A percentile compares a stretch with the other conserved stretches of the same genome.
Evolutionary conservation across 441 rosid species (phyloP).

Genomic region (Adansonia gregorii): DNA sequence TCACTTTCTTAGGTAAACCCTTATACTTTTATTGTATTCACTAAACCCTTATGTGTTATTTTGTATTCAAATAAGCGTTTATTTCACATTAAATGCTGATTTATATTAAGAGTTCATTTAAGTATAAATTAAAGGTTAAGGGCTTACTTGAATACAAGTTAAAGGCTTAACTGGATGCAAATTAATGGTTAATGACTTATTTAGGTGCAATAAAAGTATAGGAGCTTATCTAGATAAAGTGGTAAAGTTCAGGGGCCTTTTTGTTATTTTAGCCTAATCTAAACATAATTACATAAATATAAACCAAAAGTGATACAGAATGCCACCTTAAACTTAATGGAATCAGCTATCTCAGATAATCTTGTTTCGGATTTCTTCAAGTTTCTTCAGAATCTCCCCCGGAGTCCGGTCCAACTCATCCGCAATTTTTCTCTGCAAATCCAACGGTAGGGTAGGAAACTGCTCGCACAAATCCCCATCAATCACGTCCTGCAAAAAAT

Average conservation of each 20-base stretch:
- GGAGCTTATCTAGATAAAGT: not conserved
- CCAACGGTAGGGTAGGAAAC: constrained; percentile 86
- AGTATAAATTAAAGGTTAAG: too few species aligned
- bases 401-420: constrained; percentile 96
- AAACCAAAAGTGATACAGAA: not conserved
- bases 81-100: not conserved
- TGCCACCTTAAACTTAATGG: constrained; percentile 30
- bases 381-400: constrained; percentile 95
- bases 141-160: not conserved
- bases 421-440: constrained; percentile 84
- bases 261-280: not conserved
- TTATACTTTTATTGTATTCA: not conserved
- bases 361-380: constrained; percentile 88
- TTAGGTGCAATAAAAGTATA: not conserved
- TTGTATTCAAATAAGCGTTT: not conserved
- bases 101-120: too few species aligned
- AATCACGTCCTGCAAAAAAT: constrained; percentile 84
- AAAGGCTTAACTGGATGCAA: not conserved
- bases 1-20: not conserved
- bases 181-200: not conserved
- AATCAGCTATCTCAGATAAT: constrained; percentile 47
- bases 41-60: not conserved
- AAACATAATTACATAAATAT: not conserved
- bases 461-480: constrained; percentile 98
- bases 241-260: not conserved